Base-by-base conservation (phyloP, 1,284 basidiomycete genomes). In the Apiotrichum gracile region DNA sequence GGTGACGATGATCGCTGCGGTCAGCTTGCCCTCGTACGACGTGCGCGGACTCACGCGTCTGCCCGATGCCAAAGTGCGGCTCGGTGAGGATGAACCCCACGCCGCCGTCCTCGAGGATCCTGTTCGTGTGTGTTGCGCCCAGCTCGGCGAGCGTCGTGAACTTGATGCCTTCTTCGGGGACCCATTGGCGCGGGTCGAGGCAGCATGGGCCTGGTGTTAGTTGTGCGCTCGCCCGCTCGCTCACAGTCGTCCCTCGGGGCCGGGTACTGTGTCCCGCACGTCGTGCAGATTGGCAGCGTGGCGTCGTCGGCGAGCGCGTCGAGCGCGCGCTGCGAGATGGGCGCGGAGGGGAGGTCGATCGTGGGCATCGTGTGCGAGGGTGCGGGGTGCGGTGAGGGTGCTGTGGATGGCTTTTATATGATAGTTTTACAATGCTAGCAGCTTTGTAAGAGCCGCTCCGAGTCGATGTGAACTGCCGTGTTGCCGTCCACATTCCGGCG, bases 261-360 rank as follows among this genome's bases (percentile, higher is more conserved):
- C 2, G 65, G 50, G 45, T 69, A 75, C 47, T 75, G 73, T 10
- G 70, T 75, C 19, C 67, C 72, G 46, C 73, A 75, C 5, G 70
- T 66, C 24, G 52, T 63, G 55, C 73, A 75, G 22, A 75, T 66
- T 1, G 71, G 71, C 10, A 73, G 62, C 4, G 61, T 46, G 1
- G 62, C 62, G 46, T 74, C 71, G 10, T 49, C 57, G 13, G 61
- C 59, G 8, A 73, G 57, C 4, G 52, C 62, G 5, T 62, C 61
- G 26, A 69, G 59, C 1, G 64, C 61, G 1, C 29, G 12, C 26
- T 9, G 26, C 12, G 25, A 27, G n/a, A 43, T 43, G 10, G 42
- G 12, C 26, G 42, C 25, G 29, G 17, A 19, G 2, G 42, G 42
- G 42, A 31, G 26, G 26, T 43, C 42, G 16, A 19, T 27, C n/a